Evolutionary conservation across 805 yeast genomes (phyloP), one percentile per base, ranked within the genome.

Genomic region (Jamesozyma piceae): DNA sequence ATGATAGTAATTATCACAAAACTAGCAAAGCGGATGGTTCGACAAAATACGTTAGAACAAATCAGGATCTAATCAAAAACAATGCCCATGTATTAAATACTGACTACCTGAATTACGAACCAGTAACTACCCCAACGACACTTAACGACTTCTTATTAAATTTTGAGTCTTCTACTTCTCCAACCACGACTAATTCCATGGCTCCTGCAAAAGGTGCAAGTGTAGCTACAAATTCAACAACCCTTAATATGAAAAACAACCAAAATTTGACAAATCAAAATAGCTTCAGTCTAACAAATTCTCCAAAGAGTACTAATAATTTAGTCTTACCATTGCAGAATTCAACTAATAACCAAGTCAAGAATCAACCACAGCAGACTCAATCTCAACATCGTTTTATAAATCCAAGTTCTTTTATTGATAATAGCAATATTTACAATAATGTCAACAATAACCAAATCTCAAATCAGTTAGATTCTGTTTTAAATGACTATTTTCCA

Each of bases 391-490:
- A 11, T 6, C 9, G 10, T 6, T 15, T 32, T 15, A 15, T 32
- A 6, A 6, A 32, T 5, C 9, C 19, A 5, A 32, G 35, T 11
- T 14, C 19, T 9, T 15, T 4, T 18, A 17, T 17, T n/a, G 29
- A 35, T n/a, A 21, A 22, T 24, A 21, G 21, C 22, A 13, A 14
- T 14, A 9, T 3, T 8, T 8, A 20, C 13, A 14, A 32, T n/a
- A 32, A 21, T 22, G 30, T 2, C n/a, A 19, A 28, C 34, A 35
- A 35, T 32, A 24, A 29, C 11, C 11, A 29, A 8, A 34, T 36
- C 10, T 29, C 43, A 9, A 41, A 39, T 14, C 38, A 40, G 22
- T 21, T 46, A 13, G 49, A 46, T 34, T 18, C 43, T 10, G 33
- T 43, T 2, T 35, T 46, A 3, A 28, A 47, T 30, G 44, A 37